Conservation (phyloP, 768 basidiomycete genomes). For the Leccinum variicolor region DNA sequence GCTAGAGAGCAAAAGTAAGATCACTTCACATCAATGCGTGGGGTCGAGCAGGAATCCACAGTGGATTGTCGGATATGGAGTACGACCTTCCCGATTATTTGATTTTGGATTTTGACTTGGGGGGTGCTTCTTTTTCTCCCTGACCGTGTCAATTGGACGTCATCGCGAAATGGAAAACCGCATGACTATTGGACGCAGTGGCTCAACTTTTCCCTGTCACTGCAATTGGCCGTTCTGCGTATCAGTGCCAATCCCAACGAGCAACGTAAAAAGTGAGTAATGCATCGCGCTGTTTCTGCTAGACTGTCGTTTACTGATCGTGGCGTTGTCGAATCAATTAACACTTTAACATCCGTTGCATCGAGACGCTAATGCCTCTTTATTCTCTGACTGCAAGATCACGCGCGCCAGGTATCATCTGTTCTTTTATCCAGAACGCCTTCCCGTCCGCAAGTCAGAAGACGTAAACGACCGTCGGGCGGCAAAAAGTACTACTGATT, state of each 20-base stretch:
- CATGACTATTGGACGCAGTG: neutral
- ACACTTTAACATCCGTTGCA: constrained; percentile 1
- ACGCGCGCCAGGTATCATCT: neutral
- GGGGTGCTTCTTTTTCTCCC: constrained; percentile 21
- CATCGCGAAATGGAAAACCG: constrained; percentile 15
- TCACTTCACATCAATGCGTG: neutral
- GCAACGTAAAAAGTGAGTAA: constrained; percentile 21
- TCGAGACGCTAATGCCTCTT: neutral
- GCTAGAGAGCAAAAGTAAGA: neutral
- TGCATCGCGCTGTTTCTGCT: neutral
- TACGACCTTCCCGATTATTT: neutral
- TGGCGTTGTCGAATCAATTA: constrained; percentile 7
- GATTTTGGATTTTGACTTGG: neutral
- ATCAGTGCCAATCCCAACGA: neutral
- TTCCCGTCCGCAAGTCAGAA: constrained; percentile 5
- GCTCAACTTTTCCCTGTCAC: neutral
- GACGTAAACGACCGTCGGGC: constrained; percentile 15
- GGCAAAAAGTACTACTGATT: constrained; percentile 1
- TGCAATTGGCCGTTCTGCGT: neutral
- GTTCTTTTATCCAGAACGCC: constrained; percentile 5
- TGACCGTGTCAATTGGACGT: constrained; percentile 6
- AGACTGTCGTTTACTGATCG: constrained; percentile 1
- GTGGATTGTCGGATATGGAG: neutral
- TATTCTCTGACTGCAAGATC: neutral
- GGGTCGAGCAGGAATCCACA: neutral